phyloP scores from a whole-genome alignment of 2,329 filamentous ascomycete genomes.

The Colletotrichum brevisporum region DNA sequence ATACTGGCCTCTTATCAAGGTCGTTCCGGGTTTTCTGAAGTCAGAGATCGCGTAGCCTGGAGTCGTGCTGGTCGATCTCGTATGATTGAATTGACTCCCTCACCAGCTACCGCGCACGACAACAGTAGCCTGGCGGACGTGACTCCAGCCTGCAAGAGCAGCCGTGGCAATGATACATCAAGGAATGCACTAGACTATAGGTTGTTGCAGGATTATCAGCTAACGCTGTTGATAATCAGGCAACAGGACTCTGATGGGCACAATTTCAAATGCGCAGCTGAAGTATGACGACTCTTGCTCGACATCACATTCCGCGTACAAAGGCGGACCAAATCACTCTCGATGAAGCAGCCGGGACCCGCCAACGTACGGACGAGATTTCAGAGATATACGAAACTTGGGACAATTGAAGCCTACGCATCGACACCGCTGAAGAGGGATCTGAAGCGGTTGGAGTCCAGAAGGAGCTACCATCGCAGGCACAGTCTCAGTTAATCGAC shows the following conservation, averaged over 20 bases:
- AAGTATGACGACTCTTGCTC: conserved; percentile 70
- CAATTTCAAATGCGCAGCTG: conserved; percentile 71
- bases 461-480: not conserved
- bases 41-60: conserved; percentile 52
- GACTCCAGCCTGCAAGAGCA: conserved; percentile 72
- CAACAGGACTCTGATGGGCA: conserved; percentile 69
- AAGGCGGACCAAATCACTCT: conserved; percentile 72
- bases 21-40: conserved; percentile 58
- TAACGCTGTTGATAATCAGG: conserved; percentile 72
- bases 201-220: conserved; percentile 74
- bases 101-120: conserved; percentile 33
- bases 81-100: conserved; percentile 42
- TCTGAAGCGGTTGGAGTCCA: not conserved
- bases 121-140: conserved; percentile 64
- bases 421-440: not conserved
- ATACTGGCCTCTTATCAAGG: conserved; percentile 67
- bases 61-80: conserved; percentile 60
- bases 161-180: conserved; percentile 74
- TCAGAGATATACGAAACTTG: not conserved
- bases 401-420: not conserved
- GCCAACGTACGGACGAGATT: not conserved
- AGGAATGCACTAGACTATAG: conserved; percentile 72
- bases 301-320: conserved; percentile 71
- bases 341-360: conserved; percentile 51
- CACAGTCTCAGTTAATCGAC: not conserved